Evolutionary conservation across 495 filamentous ascomycete genomes (phyloP).

Genomic region (Penicillium turbatum): DNA sequence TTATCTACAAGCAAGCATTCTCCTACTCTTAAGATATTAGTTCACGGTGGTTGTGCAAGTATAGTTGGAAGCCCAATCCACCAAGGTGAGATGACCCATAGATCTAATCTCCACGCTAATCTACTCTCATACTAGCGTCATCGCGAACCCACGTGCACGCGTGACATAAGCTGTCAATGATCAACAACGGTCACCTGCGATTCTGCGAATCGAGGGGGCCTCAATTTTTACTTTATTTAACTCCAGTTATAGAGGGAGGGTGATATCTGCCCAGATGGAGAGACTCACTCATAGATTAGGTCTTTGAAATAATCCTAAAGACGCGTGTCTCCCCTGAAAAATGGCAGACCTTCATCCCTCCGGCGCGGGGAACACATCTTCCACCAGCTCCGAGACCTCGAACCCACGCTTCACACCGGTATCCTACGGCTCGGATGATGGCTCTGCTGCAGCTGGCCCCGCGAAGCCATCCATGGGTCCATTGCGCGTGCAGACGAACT

Average conservation of each 20-base stretch:
- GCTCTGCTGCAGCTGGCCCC: slow-evolving; percentile 6
- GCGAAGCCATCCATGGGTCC: slow-evolving; percentile 17
- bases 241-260: neutral
- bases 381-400: slow-evolving; percentile 29
- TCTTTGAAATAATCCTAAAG: neutral
- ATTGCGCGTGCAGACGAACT: slow-evolving; percentile 37
- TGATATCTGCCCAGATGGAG: neutral
- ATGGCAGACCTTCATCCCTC: slow-evolving; percentile 30
- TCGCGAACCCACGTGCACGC: neutral
- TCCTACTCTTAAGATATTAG: neutral
- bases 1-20: no score
- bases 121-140: neutral
- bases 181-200: slow-evolving; percentile 8
- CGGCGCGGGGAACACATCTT: slow-evolving; percentile 25
- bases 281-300: neutral
- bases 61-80: neutral
- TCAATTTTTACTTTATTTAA: neutral
- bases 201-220: neutral
- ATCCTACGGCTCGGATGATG: slow-evolving; percentile 33
- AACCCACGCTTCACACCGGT: slow-evolving; percentile 35
- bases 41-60: no score
- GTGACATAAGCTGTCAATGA: slow-evolving; percentile 4
- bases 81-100: neutral
- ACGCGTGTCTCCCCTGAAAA: neutral
- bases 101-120: slow-evolving; percentile 1